Conservation (phyloP, 495 filamentous ascomycete genomes). For the Hypomontagnella submonticulosa region DNA sequence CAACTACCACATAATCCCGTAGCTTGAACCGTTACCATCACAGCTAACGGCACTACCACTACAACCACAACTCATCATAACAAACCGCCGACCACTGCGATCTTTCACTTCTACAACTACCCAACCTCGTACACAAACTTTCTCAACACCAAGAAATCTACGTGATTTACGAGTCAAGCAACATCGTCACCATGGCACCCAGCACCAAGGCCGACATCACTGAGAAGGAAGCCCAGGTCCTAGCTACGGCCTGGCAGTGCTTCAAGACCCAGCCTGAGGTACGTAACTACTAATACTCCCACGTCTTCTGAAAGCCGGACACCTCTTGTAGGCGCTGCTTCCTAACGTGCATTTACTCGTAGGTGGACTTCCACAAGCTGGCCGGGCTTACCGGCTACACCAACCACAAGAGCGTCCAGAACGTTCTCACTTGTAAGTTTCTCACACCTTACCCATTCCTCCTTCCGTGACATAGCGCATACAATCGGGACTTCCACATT, state of each 20-base stretch:
- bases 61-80: no score
- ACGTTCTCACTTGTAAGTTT: slow-evolving; percentile 35
- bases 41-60: no score
- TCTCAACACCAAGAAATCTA: neutral
- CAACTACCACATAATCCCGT: no score
- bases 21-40: no score
- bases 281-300: neutral
- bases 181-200: slow-evolving; percentile 24
- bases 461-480: neutral
- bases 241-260: slow-evolving; percentile 39
- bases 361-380: slow-evolving; percentile 40
- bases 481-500: no score
- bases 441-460: neutral
- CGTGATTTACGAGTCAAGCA: neutral
- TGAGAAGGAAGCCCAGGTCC: slow-evolving; percentile 37
- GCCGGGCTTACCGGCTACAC: slow-evolving; percentile 36
- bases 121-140: neutral
- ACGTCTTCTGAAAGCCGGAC: neutral
- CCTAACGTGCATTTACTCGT: slow-evolving; percentile 18
- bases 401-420: slow-evolving; percentile 26
- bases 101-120: neutral
- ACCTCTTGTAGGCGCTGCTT: neutral
- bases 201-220: slow-evolving; percentile 20
- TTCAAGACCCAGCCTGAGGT: slow-evolving; percentile 34
- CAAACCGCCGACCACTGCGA: no score